phyloP scores from a whole-genome alignment of 805 yeast genomes.

The Tetrapisispora iriomotensis region DNA sequence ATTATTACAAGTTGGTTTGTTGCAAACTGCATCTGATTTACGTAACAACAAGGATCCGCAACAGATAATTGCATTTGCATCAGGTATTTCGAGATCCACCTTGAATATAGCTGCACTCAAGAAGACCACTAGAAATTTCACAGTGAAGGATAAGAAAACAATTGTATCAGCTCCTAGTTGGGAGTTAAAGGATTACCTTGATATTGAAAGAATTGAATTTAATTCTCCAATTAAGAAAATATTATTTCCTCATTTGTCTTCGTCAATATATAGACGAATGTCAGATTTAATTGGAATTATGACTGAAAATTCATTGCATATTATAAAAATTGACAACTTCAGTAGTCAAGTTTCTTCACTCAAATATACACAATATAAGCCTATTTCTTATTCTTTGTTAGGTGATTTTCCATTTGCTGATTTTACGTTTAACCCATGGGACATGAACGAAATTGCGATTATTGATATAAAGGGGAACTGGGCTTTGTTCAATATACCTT shows the following conservation, averaged over 20 bases:
- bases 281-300: constrained; percentile 31
- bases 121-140: not conserved
- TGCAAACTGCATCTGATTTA: constrained; percentile 19
- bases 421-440: constrained; percentile 36
- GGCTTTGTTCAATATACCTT: constrained; percentile 31
- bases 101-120: constrained; percentile 8
- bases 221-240: constrained; percentile 35
- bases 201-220: constrained; percentile 15
- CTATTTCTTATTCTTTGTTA: constrained; percentile 19
- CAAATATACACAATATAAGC: constrained; percentile 10
- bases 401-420: constrained; percentile 36
- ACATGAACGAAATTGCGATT: constrained; percentile 31
- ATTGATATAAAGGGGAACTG: constrained; percentile 49
- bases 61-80: constrained; percentile 14
- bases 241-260: constrained; percentile 23
- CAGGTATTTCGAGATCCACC: constrained; percentile 15
- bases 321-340: constrained; percentile 25
- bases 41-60: constrained; percentile 15
- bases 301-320: constrained; percentile 29
- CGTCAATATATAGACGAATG: constrained; percentile 13
- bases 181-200: not conserved
- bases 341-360: constrained; percentile 3
- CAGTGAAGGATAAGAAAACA: not conserved
- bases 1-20: constrained; percentile 9
- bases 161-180: constrained; percentile 1